phyloP scores from a whole-genome alignment of 2,329 filamentous ascomycete species.

The Nigrospora sphaerica region DNA sequence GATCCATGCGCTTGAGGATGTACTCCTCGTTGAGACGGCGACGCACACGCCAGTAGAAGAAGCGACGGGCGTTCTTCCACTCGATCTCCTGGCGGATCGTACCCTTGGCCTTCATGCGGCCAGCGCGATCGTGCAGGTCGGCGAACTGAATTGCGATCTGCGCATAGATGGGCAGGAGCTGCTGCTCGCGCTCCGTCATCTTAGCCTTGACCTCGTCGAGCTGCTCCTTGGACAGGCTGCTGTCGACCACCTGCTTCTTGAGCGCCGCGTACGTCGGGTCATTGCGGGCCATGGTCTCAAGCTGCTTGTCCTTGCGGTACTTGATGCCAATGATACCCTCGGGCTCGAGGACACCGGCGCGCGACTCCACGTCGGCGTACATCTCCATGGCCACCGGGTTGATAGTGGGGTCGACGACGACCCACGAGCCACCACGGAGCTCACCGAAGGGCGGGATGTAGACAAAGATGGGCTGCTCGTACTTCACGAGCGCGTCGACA shows the following conservation, averaged over 20 bases:
- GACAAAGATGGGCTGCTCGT: conserved; percentile 96
- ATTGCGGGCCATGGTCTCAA: conserved; percentile 93
- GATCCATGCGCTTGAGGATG: conserved; percentile 81
- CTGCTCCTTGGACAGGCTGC: conserved; percentile 64
- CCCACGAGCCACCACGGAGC: conserved; percentile 97
- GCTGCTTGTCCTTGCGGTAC: conserved; percentile 94
- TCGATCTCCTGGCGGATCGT: conserved; percentile 77
- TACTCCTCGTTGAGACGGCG: conserved; percentile 96
- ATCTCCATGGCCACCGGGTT: conserved; percentile 97
- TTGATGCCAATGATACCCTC: conserved; percentile 99
- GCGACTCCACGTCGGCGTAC: conserved; percentile 93
- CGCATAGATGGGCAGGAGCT: conserved; percentile 83
- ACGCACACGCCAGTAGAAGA: conserved; percentile 99
- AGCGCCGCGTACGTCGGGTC: conserved; percentile 78
- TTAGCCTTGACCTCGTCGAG: conserved; percentile 72
- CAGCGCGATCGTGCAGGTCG: conserved; percentile 92
- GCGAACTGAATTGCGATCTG: conserved; percentile 97
- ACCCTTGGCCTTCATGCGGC: conserved; percentile 97
- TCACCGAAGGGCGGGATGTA: conserved; percentile 97
- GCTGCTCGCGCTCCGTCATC: conserved; percentile 79
- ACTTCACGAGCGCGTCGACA: conserved; percentile 96
- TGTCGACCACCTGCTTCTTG: conserved; percentile 67
- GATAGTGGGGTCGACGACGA: conserved; percentile 97
- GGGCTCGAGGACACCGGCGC: conserved; percentile 94
- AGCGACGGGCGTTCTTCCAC: conserved; percentile 85